Evolutionary conservation across 1,284 basidiomycete genomes (phyloP).

Genomic region (Sanghuangporus sanghuang): DNA sequence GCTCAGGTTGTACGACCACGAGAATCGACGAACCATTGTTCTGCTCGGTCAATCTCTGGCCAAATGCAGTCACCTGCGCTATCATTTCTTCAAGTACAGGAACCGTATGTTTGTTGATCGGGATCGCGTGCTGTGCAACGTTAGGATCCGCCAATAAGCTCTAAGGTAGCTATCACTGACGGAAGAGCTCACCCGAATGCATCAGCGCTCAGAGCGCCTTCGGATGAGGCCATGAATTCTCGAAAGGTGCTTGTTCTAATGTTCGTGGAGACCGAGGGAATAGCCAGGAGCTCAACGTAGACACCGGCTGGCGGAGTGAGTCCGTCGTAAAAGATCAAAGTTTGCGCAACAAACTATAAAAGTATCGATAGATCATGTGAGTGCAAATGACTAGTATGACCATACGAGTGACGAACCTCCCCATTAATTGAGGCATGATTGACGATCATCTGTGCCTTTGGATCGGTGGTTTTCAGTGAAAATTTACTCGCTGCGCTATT

Average conservation of each 20-base stretch:
- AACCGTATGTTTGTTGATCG: conserved; percentile 9
- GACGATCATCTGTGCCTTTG: conserved; percentile 15
- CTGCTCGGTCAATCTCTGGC: background rate
- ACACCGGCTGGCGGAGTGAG: conserved; percentile 6
- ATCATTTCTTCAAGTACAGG: conserved; percentile 9
- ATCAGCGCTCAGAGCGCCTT: conserved; percentile 3
- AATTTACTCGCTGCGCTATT: conserved; percentile 10
- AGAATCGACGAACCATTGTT: conserved; percentile 3
- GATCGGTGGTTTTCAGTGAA: conserved; percentile 12
- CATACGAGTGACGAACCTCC: conserved; percentile 1
- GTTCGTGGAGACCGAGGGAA: background rate
- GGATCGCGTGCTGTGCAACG: conserved; percentile 5
- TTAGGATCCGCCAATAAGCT: background rate
- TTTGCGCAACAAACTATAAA: conserved; percentile 1
- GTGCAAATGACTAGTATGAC: too few relatives aligned
- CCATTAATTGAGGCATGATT: conserved; percentile 9
- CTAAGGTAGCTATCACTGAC: background rate
- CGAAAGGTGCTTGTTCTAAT: background rate
- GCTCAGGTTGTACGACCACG: conserved; percentile 8
- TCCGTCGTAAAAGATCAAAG: conserved; percentile 11
- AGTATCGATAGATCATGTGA: background rate
- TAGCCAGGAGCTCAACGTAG: conserved; percentile 4
- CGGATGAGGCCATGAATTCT: conserved; percentile 4
- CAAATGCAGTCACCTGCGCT: background rate
- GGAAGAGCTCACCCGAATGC: conserved; percentile 7